Evolutionary conservation across 2,329 filamentous ascomycete species (phyloP).

Genomic region (Amauroascus niger): DNA sequence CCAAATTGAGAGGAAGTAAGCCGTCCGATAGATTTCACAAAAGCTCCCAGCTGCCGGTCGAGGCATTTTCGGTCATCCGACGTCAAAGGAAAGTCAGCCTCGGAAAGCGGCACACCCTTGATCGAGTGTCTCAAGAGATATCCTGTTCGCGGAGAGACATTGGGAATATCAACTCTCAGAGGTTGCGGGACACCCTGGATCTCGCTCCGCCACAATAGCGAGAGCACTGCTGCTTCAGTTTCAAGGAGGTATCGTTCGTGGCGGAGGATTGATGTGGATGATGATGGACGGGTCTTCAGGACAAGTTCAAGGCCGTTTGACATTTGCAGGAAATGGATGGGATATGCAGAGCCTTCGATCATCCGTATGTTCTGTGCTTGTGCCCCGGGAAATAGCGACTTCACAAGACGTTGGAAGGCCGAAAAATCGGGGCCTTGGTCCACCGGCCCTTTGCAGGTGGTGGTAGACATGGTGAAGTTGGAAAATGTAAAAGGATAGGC

Average conservation of each 20-base stretch:
- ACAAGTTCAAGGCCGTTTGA: slow-evolving; percentile 32
- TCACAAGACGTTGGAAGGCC: slow-evolving; percentile 9
- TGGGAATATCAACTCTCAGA: slow-evolving; percentile 29
- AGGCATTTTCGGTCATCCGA: slow-evolving; percentile 25
- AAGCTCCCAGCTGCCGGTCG: slow-evolving; percentile 29
- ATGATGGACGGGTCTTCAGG: slow-evolving; percentile 30
- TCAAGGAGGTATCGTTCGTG: slow-evolving; percentile 33
- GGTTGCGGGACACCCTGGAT: slow-evolving; percentile 32
- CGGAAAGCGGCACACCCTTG: slow-evolving; percentile 26
- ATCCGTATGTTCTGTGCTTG: slow-evolving; percentile 8
- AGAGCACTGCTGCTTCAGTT: slow-evolving; percentile 33
- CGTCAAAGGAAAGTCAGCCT: slow-evolving; percentile 26
- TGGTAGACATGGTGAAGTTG: slow-evolving; percentile 11
- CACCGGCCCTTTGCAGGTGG: background rate
- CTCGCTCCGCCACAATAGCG: slow-evolving; percentile 28
- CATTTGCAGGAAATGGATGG: slow-evolving; percentile 28
- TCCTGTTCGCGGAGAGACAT: slow-evolving; percentile 23
- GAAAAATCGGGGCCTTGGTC: slow-evolving; percentile 8
- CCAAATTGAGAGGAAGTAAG: slow-evolving; percentile 44
- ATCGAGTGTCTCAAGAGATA: slow-evolving; percentile 33
- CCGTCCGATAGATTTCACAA: slow-evolving; percentile 36
- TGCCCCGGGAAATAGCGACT: slow-evolving; percentile 12
- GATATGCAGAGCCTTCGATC: slow-evolving; percentile 27
- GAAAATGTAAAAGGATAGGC: slow-evolving; percentile 9
- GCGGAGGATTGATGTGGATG: slow-evolving; percentile 32